phyloP scores from a whole-genome alignment of 192 early-diverging fungal species.

The Entomortierella chlamydospora region DNA sequence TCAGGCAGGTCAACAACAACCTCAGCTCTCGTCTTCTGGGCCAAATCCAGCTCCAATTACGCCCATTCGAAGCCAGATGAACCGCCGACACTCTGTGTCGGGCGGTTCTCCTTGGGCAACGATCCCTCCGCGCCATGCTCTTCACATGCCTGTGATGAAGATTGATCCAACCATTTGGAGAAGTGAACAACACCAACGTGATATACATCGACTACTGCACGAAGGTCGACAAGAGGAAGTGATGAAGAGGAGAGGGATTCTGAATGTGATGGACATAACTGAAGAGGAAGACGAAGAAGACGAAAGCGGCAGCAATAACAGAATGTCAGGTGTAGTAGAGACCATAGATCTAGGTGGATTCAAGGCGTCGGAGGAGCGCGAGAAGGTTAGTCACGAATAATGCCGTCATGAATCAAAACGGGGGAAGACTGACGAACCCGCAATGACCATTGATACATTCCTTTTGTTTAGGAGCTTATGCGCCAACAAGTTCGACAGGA shows the following conservation, averaged over 20 bases:
- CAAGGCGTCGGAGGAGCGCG: background rate
- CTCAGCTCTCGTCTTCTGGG: background rate
- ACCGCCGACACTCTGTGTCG: slow-evolving; percentile 27
- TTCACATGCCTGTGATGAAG: slow-evolving; percentile 50
- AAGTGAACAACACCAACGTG: slow-evolving; percentile 32
- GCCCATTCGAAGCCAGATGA: background rate
- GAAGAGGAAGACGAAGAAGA: slow-evolving; percentile 24
- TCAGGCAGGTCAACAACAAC: background rate
- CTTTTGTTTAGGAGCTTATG: slow-evolving; percentile 20
- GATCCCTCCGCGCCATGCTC: slow-evolving; percentile 33
- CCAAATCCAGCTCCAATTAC: background rate
- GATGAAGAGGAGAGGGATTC: slow-evolving; percentile 22
- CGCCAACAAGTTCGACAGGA: slow-evolving; percentile 19
- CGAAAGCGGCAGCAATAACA: background rate
- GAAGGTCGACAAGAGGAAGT: slow-evolving; percentile 29
- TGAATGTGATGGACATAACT: slow-evolving; percentile 35
- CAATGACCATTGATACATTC: background rate
- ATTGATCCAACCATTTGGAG: slow-evolving; percentile 25
- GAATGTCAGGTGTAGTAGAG: slow-evolving; percentile 25
- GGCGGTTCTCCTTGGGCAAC: slow-evolving; percentile 15
- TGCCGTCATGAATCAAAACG: too few relatives aligned
- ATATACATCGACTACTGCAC: slow-evolving; percentile 39
- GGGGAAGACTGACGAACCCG: background rate
- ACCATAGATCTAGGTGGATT: background rate
- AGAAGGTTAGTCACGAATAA: background rate